A percentile compares a stretch with the other conserved stretches of the same genome.
phyloP scores from a whole-genome alignment of 768 basidiomycete species.

The Kwoniella sp. region DNA sequence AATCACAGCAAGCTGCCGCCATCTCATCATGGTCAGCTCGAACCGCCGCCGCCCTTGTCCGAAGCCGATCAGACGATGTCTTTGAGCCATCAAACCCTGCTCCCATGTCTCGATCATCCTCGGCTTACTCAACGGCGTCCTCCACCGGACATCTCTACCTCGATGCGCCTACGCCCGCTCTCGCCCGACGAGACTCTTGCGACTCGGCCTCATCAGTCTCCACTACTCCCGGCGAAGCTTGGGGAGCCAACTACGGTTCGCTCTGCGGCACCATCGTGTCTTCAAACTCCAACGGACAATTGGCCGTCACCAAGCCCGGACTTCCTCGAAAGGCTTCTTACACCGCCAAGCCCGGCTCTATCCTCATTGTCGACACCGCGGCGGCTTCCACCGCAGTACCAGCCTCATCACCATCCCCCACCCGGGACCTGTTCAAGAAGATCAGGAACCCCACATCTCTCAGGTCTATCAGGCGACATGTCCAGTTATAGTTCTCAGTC shows the following conservation, averaged over 20 bases:
- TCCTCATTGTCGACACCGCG: slow-evolving; percentile 38
- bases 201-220: slow-evolving; percentile 33
- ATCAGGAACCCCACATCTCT: slow-evolving; percentile 27
- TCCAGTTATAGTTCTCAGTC: slow-evolving; percentile 14
- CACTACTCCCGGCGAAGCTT: slow-evolving; percentile 32
- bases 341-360: slow-evolving; percentile 40
- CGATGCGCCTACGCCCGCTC: slow-evolving; percentile 46
- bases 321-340: slow-evolving; percentile 49
- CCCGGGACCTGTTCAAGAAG: slow-evolving; percentile 30
- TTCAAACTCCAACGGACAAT: slow-evolving; percentile 32
- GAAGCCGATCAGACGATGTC: slow-evolving; percentile 20
- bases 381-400: slow-evolving; percentile 7
- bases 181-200: slow-evolving; percentile 41
- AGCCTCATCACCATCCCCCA: slow-evolving; percentile 26
- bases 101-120: slow-evolving; percentile 13
- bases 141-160: slow-evolving; percentile 35
- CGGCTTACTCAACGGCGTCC: slow-evolving; percentile 13
- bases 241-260: slow-evolving; percentile 24
- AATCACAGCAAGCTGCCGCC: slow-evolving; percentile 20
- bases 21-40: slow-evolving; percentile 34
- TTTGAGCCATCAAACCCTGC: slow-evolving; percentile 18
- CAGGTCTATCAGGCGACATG: slow-evolving; percentile 26
- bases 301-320: slow-evolving; percentile 33
- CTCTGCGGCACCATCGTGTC: slow-evolving; percentile 32
- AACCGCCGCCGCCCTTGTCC: slow-evolving; percentile 23